These are phyloP conservation scores for Boletus tomentosulus DNA, from an alignment of 768 basidiomycete genomes.

Conservation along the genomic window DNA sequence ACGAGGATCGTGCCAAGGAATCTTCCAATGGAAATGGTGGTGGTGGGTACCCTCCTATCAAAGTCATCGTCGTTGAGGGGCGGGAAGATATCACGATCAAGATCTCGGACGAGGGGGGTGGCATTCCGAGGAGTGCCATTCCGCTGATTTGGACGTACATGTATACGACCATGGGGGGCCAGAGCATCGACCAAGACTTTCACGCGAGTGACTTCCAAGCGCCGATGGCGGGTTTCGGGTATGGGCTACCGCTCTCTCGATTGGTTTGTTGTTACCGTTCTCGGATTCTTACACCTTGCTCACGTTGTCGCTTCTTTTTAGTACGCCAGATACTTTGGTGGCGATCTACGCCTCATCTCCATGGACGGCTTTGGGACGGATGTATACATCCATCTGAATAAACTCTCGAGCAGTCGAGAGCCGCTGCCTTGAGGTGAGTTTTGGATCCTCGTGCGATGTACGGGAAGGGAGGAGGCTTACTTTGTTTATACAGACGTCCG, in stretches of 20 bases:
- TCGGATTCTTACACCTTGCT: background rate
- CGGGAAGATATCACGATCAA: conserved; percentile 99
- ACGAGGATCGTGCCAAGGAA: conserved; percentile 45
- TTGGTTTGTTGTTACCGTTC: conserved; percentile 57
- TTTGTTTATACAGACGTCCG: no score
- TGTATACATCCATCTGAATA: conserved; percentile 89
- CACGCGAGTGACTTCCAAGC: conserved; percentile 85
- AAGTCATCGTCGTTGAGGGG: conserved; percentile 81
- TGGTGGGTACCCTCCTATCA: conserved; percentile 23
- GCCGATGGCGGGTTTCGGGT: conserved; percentile 96
- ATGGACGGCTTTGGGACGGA: conserved; percentile 98
- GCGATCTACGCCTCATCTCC: conserved; percentile 87
- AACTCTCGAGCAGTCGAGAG: conserved; percentile 77
- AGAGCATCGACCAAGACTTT: conserved; percentile 75
- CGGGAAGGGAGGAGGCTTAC: no score
- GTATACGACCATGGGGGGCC: conserved; percentile 81
- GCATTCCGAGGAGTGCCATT: conserved; percentile 81
- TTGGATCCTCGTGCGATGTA: no score
- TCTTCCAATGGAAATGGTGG: background rate
- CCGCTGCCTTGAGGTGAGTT: conserved; percentile 47
- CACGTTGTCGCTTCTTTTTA: background rate
- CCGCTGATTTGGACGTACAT: conserved; percentile 99
- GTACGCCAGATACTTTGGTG: conserved; percentile 85
- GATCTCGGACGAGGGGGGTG: conserved; percentile 93
- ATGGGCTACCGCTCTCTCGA: conserved; percentile 88